Evolutionary conservation across 73 alveolate species (phyloP).

Genomic region (Effrenium voratum): DNA sequence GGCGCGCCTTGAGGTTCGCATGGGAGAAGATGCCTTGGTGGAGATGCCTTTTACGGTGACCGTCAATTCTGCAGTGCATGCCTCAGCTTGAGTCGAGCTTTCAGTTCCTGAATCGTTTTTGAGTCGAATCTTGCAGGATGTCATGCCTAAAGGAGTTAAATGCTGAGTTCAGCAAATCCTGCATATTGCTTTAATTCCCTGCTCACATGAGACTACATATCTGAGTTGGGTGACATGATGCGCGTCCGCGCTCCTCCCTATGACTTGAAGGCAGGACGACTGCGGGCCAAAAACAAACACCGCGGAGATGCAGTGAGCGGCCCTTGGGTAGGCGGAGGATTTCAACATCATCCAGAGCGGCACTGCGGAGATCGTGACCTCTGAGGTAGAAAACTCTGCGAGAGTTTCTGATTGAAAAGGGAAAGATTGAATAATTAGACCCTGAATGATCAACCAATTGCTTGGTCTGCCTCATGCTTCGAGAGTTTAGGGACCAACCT

Average conservation of each 20-base stretch:
- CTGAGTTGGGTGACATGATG: slow-evolving; percentile 70
- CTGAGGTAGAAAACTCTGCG: neutral
- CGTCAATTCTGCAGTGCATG: slow-evolving; percentile 36
- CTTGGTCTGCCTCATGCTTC: too few relatives aligned
- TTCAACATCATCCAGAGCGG: slow-evolving; percentile 77
- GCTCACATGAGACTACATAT: too few relatives aligned
- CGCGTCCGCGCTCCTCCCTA: slow-evolving; percentile 83
- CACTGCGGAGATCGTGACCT: slow-evolving; percentile 69
- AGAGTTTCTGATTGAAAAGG: neutral
- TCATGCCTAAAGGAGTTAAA: too few relatives aligned
- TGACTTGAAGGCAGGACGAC: slow-evolving; percentile 29
- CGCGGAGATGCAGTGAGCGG: too few relatives aligned
- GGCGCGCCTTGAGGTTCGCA: slow-evolving; percentile 16
- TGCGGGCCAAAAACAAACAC: neutral
- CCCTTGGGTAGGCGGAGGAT: slow-evolving; percentile 63
- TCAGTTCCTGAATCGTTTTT: too few relatives aligned
- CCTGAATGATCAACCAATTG: neutral
- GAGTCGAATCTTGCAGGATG: too few relatives aligned
- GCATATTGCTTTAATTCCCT: too few relatives aligned
- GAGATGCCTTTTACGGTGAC: slow-evolving; percentile 83
- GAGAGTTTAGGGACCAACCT: too few relatives aligned
- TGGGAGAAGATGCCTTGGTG: slow-evolving; percentile 63
- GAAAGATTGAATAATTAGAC: neutral
- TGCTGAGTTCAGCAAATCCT: too few relatives aligned
- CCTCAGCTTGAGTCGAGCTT: neutral